Evolutionary conservation across 2,329 filamentous ascomycete species (phyloP), one percentile per base, ranked within the genome.

Genomic region (Sarocladiaceae sp.): DNA sequence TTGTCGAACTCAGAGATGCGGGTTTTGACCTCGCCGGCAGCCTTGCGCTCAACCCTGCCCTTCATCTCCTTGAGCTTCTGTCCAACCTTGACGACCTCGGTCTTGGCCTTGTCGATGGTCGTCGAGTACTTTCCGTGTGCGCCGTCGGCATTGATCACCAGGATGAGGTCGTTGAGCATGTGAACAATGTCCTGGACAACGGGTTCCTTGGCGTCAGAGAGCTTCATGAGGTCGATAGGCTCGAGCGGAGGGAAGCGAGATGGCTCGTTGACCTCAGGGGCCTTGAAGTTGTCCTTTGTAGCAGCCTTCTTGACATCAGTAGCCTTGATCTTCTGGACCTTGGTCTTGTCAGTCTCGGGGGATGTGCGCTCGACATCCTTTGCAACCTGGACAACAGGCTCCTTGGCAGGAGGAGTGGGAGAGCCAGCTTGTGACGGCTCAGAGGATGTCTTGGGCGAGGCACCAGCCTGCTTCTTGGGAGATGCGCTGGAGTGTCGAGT

Each of bases 121-220:
- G 82, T 79, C 50, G 83, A 84, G 71, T 94, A 96, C 68, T 87
- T 90, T 59, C 79, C 79, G 56, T 86, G 82, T 53, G 89, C 83
- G 55, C 86, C 83, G 66, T 96, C 93, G 53, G 88, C 88, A 68
- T 97, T 96, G 66, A 97, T 86, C 44, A 95, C 90, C 8, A 89
- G 85, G 65, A 99, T 96, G 62, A 99, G 87, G 69, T 96, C 90
- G 72, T 99, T 99, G 61, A 99, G 80, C 73, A 96, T 93, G 73
- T 90, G 93, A 54, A 96, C 90, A 5, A 99, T 78, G 63, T 97
- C 90, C 70, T 97, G 91, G 20, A 97, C 88, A 31, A 96, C 80
- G 25, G 90, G 88, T 66, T 97, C 93, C 54, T 85, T 83, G 51
- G 88, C 90, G 61, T 90, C 82, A 51, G 82, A 78, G 22, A 95